A percentile compares a stretch with the other conserved stretches of the same genome.
Conservation (phyloP, 2,329 filamentous ascomycete species). For the Phaeosphaeria sp. region DNA sequence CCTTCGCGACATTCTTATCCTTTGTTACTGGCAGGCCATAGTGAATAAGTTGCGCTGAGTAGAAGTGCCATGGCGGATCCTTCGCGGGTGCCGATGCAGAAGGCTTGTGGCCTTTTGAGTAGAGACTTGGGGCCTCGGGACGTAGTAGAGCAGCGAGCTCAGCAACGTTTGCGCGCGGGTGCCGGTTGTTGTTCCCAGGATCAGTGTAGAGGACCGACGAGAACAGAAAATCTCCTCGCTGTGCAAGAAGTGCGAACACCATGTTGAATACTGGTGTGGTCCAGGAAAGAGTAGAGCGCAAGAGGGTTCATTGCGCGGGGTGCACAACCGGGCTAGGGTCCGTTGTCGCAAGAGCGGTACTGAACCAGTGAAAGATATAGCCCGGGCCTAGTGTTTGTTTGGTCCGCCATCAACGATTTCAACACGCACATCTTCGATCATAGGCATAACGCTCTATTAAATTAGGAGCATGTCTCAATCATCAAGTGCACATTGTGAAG, state of each 20-base stretch:
- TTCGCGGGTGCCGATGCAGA: constrained; percentile 28
- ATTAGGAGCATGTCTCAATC: not conserved
- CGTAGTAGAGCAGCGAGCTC: constrained; percentile 39
- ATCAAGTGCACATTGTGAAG: too few relatives aligned
- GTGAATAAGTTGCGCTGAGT: constrained; percentile 68
- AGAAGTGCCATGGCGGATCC: constrained; percentile 67
- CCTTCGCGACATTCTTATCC: constrained; percentile 65
- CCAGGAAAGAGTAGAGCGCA: not conserved
- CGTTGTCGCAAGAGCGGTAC: not conserved
- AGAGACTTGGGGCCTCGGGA: constrained; percentile 25
- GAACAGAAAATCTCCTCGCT: constrained; percentile 37
- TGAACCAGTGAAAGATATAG: not conserved
- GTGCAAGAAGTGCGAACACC: constrained; percentile 35
- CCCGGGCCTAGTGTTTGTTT: not conserved
- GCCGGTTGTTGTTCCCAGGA: constrained; percentile 38
- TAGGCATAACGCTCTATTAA: not conserved
- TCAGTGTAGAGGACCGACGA: constrained; percentile 40
- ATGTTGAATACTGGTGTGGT: not conserved
- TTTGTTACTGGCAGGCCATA: constrained; percentile 66
- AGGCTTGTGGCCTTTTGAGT: constrained; percentile 16
- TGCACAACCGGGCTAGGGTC: not conserved
- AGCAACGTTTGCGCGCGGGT: constrained; percentile 37
- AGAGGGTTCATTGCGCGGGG: not conserved
- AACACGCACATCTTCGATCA: not conserved
- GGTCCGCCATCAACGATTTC: not conserved